Evolutionary conservation across 129 eudicot genomes (phyloP).

Genomic region (Helichrysum umbraculigerum): DNA sequence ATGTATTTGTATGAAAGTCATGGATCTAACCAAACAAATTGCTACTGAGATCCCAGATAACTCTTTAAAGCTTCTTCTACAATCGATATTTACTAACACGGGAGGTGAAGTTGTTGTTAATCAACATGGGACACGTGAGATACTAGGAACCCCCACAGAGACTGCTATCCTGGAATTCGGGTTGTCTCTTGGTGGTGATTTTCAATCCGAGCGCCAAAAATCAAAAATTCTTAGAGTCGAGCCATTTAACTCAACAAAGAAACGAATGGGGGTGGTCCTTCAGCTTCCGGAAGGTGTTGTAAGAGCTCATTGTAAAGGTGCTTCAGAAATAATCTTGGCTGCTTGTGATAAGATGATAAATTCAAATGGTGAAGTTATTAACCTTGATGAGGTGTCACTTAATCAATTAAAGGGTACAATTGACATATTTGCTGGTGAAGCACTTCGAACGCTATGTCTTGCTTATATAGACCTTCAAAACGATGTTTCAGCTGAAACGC

Average conservation of each 20-base stretch:
- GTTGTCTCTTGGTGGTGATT: conserved; percentile 86
- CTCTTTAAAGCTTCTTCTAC: conserved; percentile 48
- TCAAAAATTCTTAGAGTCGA: conserved; percentile 64
- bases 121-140: conserved; percentile 64
- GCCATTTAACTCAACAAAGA: conserved; percentile 96
- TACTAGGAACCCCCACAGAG: conserved; percentile 94
- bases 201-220: conserved; percentile 52
- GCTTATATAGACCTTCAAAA: conserved; percentile 73
- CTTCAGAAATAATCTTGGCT: conserved; percentile 87
- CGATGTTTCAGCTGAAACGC: conserved; percentile 55
- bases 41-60: conserved; percentile 57
- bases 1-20: conserved; percentile 63
- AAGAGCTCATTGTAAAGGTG: conserved; percentile 88
- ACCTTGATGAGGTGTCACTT: conserved; percentile 54
- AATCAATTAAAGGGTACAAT: conserved; percentile 58
- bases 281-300: conserved; percentile 76
- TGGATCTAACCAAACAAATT: conserved; percentile 43
- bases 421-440: conserved; percentile 80
- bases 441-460: conserved; percentile 88
- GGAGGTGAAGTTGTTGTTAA: conserved; percentile 90
- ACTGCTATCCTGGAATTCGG: conserved; percentile 81
- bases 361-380: conserved; percentile 66
- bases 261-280: conserved; percentile 90
- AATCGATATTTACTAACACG: conserved; percentile 85
- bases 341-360: conserved; percentile 77